Evolutionary conservation across 2,329 filamentous ascomycete species (phyloP).

Genomic region (Diplodia scrobiculata): DNA sequence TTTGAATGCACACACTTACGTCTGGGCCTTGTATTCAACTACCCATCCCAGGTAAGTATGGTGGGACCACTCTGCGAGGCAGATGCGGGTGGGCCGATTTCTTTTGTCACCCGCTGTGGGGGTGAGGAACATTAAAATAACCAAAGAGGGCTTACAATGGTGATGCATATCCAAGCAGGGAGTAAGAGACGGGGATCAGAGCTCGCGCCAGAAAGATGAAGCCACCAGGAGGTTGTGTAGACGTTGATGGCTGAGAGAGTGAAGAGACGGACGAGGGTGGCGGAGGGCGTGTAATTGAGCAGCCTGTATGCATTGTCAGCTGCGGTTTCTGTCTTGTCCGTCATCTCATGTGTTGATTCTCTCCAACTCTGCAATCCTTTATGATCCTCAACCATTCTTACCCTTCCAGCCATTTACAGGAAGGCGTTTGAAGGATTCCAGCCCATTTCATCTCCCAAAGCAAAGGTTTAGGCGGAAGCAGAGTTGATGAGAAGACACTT

Average conservation of each 20-base stretch:
- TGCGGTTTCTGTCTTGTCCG: no score
- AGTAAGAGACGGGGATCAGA: slow-evolving; percentile 24
- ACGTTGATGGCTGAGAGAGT: slow-evolving; percentile 51
- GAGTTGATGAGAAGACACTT: slow-evolving; percentile 32
- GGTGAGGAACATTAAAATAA: slow-evolving; percentile 41
- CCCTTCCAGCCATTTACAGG: neutral
- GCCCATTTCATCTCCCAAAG: neutral
- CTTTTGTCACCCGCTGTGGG: no score
- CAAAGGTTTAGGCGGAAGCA: neutral
- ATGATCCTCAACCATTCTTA: neutral
- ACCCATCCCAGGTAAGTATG: no score
- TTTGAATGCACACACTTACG: no score
- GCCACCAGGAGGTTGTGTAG: slow-evolving; percentile 42
- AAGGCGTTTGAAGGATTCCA: neutral
- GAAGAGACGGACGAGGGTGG: slow-evolving; percentile 75
- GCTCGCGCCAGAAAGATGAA: slow-evolving; percentile 37
- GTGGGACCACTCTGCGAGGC: no score
- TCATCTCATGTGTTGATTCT: neutral
- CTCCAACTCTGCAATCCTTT: neutral
- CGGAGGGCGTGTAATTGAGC: slow-evolving; percentile 75
- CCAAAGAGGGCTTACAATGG: slow-evolving; percentile 56
- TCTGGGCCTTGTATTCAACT: no score
- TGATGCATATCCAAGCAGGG: slow-evolving; percentile 30
- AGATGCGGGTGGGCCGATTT: no score
- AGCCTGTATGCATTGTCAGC: slow-evolving; percentile 59